phyloP scores from a whole-genome alignment of 768 basidiomycete genomes.

The Fomitopsis pulvina region DNA sequence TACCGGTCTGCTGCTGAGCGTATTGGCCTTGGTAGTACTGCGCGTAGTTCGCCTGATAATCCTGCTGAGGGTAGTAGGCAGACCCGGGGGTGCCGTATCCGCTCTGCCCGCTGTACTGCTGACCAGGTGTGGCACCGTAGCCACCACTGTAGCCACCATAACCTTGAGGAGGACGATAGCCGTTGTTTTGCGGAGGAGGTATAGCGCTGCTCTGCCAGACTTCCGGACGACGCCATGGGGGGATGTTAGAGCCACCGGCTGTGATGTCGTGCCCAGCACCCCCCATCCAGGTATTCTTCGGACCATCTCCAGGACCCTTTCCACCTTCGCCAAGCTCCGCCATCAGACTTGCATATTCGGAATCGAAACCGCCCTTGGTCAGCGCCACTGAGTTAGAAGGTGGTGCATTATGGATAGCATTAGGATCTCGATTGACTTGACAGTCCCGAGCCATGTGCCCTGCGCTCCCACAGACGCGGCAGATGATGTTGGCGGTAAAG shows the following conservation, averaged over 20 bases:
- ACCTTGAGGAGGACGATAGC: constrained; percentile 59
- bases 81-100: constrained; percentile 26
- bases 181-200: constrained; percentile 42
- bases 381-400: constrained; percentile 34
- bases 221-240: constrained; percentile 89
- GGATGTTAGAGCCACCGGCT: constrained; percentile 66
- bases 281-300: constrained; percentile 57
- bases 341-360: constrained; percentile 96
- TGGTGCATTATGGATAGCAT: constrained; percentile 37
- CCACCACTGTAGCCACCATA: constrained; percentile 19
- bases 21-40: constrained; percentile 89
- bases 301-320: constrained; percentile 47
- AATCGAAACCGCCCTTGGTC: constrained; percentile 83
- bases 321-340: constrained; percentile 91
- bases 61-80: constrained; percentile 43
- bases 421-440: constrained; percentile 87
- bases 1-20: constrained; percentile 61
- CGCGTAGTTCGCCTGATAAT: constrained; percentile 73
- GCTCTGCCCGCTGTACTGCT: constrained; percentile 29
- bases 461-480: constrained; percentile 95
- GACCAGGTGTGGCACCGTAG: constrained; percentile 14
- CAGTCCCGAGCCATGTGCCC: constrained; percentile 99
- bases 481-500: constrained; percentile 99
- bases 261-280: constrained; percentile 54
- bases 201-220: constrained; percentile 58